Percentiles rank a stretch among this genome's conserved stretches.
Conservation (phyloP, 257 asterid species). For the Cordia subcordata region DNA sequence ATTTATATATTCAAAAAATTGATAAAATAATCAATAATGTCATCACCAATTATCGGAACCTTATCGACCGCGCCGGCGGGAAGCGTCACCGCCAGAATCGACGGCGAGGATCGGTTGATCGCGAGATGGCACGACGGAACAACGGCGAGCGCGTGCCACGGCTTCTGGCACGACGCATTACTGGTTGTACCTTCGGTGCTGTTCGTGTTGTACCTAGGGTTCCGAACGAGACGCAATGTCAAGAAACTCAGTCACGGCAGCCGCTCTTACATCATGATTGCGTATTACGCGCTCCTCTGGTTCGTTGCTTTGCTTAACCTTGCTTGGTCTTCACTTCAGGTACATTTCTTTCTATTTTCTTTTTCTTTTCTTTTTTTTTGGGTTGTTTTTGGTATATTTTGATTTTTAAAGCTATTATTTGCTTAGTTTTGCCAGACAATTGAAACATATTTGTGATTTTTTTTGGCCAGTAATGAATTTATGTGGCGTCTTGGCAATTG, state of each 20-base stretch:
- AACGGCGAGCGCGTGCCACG: conserved; percentile 32
- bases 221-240: conserved; percentile 62
- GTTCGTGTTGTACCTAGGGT: conserved; percentile 71
- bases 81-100: conserved; percentile 2
- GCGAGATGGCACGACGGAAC: neutral
- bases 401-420: neutral
- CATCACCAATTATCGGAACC: conserved; percentile 1
- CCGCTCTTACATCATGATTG: conserved; percentile 68
- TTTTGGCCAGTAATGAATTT: neutral
- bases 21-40: conserved; percentile 6
- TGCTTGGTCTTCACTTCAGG: conserved; percentile 87
- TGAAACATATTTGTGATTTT: neutral
- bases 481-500: neutral
- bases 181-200: conserved; percentile 70
- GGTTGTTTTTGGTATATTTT: neutral
- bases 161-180: conserved; percentile 72
- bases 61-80: conserved; percentile 5
- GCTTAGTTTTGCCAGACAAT: neutral
- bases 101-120: conserved; percentile 1
- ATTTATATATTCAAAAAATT: no score
- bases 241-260: conserved; percentile 53
- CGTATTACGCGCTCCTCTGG: conserved; percentile 82
- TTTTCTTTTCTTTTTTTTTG: no score
- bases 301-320: conserved; percentile 63
- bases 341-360: conserved; percentile 12